Conservation (phyloP, 345 rosid species). For the Limnanthes douglasii region DNA sequence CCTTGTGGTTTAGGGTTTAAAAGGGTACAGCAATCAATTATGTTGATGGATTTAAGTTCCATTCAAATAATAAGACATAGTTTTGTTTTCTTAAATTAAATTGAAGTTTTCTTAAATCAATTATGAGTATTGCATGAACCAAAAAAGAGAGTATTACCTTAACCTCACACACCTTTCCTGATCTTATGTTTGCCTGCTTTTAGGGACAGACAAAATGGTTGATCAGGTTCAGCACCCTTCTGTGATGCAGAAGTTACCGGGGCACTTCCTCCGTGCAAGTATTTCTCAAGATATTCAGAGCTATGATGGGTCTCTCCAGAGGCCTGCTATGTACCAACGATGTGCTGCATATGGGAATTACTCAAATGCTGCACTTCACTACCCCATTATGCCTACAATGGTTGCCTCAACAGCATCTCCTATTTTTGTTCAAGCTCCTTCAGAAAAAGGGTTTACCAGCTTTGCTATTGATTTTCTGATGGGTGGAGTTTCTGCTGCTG, state of each 20-base stretch:
- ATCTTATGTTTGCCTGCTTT: no score
- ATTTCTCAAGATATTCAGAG: conserved; percentile 26
- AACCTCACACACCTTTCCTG: no score
- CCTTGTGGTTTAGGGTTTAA: no score
- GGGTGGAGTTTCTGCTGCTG: conserved; percentile 91
- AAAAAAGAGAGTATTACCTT: no score
- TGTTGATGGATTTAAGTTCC: no score
- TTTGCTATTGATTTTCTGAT: conserved; percentile 68
- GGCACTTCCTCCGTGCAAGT: conserved; percentile 37
- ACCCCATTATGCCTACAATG: conserved; percentile 18
- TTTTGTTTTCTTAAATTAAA: no score
- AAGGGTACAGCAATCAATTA: no score
- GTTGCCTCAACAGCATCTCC: conserved; percentile 30
- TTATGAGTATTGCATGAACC: no score
- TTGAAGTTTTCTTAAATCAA: no score
- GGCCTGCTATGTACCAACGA: conserved; percentile 35
- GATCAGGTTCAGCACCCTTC: conserved; percentile 66
- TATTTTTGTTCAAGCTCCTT: conserved; percentile 43
- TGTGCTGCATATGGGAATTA: conserved; percentile 40
- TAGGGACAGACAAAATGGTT: conserved; percentile 56
- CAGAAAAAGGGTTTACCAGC: conserved; percentile 52
- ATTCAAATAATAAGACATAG: no score
- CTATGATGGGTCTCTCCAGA: conserved; percentile 28
- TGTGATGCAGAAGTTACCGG: conserved; percentile 52
- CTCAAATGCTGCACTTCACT: conserved; percentile 48